phyloP scores from a whole-genome alignment of 2,329 filamentous ascomycete genomes.

The Pseudocercospora fijiensis region DNA sequence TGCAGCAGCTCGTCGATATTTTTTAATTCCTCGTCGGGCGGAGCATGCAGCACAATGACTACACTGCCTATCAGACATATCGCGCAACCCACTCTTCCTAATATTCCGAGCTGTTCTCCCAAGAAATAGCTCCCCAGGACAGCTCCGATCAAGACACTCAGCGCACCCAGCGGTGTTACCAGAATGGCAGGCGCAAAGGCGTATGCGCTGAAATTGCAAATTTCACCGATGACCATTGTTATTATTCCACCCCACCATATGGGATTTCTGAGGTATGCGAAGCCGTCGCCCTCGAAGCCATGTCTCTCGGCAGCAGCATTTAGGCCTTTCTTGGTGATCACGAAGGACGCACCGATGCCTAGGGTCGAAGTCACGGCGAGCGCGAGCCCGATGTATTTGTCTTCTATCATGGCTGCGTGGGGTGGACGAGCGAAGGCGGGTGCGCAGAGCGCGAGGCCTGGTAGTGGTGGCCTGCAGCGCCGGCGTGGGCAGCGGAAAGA shows the following conservation, averaged over 20 bases:
- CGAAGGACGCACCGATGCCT: constrained; percentile 77
- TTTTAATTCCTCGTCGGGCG: constrained; percentile 85
- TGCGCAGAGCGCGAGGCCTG: constrained; percentile 7
- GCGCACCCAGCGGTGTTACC: constrained; percentile 88
- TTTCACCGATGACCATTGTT: constrained; percentile 85
- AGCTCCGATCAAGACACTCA: constrained; percentile 90
- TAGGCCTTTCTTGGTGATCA: constrained; percentile 98
- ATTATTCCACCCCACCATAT: constrained; percentile 95
- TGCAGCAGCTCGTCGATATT: constrained; percentile 89
- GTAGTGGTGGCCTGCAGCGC: background rate
- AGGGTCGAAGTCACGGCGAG: constrained; percentile 73
- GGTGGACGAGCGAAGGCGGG: constrained; percentile 6
- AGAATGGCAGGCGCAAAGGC: constrained; percentile 98
- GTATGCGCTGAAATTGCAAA: constrained; percentile 97
- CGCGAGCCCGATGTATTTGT: constrained; percentile 73
- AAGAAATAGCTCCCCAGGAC: constrained; percentile 94
- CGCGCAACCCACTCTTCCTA: constrained; percentile 93
- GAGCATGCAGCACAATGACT: constrained; percentile 95
- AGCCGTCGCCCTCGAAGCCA: constrained; percentile 96
- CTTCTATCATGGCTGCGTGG: constrained; percentile 32
- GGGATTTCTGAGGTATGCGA: constrained; percentile 89
- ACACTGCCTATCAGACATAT: constrained; percentile 95
- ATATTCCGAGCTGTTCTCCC: constrained; percentile 79
- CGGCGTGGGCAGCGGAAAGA: background rate
- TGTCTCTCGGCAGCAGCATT: constrained; percentile 87